phyloP scores from a whole-genome alignment of 1,284 basidiomycete genomes.

The Tremellales sp. region DNA sequence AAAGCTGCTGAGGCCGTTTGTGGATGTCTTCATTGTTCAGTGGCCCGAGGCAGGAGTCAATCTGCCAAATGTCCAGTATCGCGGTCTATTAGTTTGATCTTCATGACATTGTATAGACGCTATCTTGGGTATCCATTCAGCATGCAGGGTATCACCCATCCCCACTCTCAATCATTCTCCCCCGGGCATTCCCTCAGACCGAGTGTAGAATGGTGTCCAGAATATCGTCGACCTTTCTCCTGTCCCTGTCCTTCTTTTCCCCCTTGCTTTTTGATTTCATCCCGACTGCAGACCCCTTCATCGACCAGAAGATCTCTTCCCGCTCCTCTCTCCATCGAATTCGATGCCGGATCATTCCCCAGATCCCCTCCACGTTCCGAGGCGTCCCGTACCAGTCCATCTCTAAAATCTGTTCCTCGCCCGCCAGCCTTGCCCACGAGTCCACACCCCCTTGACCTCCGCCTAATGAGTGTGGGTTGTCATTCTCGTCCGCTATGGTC shows the following conservation, averaged over 20 bases:
- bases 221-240: constrained; percentile 19
- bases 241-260: not conserved
- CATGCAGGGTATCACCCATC: too few species aligned
- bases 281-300: constrained; percentile 23
- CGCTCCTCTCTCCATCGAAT: constrained; percentile 23
- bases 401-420: constrained; percentile 31
- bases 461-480: too few species aligned
- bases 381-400: constrained; percentile 31
- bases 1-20: constrained; percentile 70
- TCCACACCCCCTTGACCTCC: constrained; percentile 35
- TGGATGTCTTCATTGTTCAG: constrained; percentile 83
- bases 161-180: too few species aligned
- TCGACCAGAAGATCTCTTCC: constrained; percentile 33
- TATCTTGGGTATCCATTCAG: too few species aligned
- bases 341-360: constrained; percentile 32
- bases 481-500: too few species aligned
- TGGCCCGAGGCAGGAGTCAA: constrained; percentile 63
- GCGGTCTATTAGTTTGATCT: too few species aligned
- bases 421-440: constrained; percentile 34
- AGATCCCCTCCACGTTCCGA: constrained; percentile 32
- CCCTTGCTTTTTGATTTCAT: constrained; percentile 6
- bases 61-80: too few species aligned
- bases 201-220: constrained; percentile 21
- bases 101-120: too few species aligned
- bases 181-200: constrained; percentile 1